These are phyloP conservation scores for Stramenopiles sp. DNA, from an alignment of 352 stramenopile species.

Conservation along the genomic window DNA sequence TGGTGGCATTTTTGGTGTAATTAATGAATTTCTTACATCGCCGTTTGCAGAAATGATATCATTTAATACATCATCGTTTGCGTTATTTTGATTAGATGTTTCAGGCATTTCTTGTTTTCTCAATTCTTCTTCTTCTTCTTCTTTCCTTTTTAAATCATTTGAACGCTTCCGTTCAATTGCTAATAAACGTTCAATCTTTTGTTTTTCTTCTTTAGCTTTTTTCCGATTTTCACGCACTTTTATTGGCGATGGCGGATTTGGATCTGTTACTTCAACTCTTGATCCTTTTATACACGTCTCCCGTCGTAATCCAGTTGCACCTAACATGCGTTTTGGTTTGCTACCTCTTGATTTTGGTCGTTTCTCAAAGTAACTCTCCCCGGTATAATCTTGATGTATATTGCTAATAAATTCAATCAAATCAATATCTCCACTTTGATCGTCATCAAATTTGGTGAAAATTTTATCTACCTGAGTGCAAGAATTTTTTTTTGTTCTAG, in stretches of 20 bases:
- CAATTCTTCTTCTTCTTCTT: neutral
- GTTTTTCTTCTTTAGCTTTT: neutral
- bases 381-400: neutral
- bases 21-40: no score
- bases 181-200: neutral
- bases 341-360: neutral
- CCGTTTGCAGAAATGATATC: no score
- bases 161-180: no score
- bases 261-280: neutral
- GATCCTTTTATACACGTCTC: neutral
- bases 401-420: neutral
- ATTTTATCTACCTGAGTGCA: neutral
- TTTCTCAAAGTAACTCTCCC: conserved; percentile 2
- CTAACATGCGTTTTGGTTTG: neutral
- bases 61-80: neutral
- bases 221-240: neutral
- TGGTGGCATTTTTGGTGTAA: neutral
- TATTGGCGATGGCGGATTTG: neutral
- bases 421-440: neutral
- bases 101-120: neutral
- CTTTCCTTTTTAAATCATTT: neutral
- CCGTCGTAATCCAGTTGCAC: neutral
- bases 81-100: neutral
- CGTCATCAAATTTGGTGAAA: neutral
- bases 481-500: no score